phyloP scores from a whole-genome alignment of 2,329 filamentous ascomycete genomes.

The Rhynchosporium agropyri region DNA sequence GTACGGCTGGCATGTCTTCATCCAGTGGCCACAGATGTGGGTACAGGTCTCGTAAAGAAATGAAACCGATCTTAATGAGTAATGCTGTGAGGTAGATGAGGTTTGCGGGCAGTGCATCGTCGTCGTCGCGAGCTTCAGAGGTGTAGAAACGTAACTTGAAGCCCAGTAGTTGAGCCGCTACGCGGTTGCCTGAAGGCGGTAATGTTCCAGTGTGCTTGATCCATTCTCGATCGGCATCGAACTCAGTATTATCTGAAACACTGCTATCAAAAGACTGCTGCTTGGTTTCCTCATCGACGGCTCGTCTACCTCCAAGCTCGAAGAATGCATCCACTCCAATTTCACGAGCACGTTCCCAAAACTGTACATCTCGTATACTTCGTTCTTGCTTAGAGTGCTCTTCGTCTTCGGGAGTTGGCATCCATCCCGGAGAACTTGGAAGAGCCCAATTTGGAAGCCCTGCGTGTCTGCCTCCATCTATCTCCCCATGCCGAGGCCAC shows the following conservation, averaged over 20 bases:
- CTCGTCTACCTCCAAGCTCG: constrained; percentile 75
- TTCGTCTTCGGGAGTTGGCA: constrained; percentile 69
- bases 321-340: constrained; percentile 84
- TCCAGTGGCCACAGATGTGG: constrained; percentile 88
- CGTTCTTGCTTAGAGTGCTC: constrained; percentile 58
- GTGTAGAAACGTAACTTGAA: constrained; percentile 98
- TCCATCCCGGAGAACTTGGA: constrained; percentile 67
- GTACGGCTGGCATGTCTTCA: constrained; percentile 76
- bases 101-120: constrained; percentile 85
- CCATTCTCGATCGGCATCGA: constrained; percentile 69
- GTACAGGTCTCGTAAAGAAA: constrained; percentile 88
- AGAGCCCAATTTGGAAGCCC: constrained; percentile 86
- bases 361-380: constrained; percentile 68
- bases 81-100: constrained; percentile 89
- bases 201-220: constrained; percentile 78
- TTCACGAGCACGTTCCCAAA: constrained; percentile 80
- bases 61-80: constrained; percentile 95
- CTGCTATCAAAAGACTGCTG: constrained; percentile 48
- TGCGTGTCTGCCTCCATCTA: constrained; percentile 51
- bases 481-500: constrained; percentile 76
- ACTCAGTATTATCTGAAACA: constrained; percentile 45
- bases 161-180: constrained; percentile 90
- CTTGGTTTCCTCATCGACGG: constrained; percentile 60
- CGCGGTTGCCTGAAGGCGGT: constrained; percentile 82
- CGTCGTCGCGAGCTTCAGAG: constrained; percentile 71